phyloP scores from a whole-genome alignment of 768 basidiomycete genomes.

The Neoboletus magnificus region DNA sequence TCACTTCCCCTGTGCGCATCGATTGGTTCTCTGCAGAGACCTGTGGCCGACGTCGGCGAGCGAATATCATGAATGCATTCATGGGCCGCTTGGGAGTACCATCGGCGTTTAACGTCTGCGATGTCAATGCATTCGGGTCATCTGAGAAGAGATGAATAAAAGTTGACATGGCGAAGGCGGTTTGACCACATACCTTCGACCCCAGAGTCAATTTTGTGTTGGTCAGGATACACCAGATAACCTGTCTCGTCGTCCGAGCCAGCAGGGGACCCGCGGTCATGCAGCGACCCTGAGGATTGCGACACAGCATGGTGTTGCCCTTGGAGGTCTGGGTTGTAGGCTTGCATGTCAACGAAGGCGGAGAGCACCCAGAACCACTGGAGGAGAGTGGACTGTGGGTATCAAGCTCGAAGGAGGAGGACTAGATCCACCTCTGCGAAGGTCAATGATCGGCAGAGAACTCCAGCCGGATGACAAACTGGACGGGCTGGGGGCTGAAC shows the following conservation, averaged over 20 bases:
- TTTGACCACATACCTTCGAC: slow-evolving; percentile 40
- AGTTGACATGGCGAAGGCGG: slow-evolving; percentile 8
- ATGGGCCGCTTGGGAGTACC: slow-evolving; percentile 88
- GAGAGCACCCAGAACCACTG: slow-evolving; percentile 3
- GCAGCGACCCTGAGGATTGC: slow-evolving; percentile 28
- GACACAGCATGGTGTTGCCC: slow-evolving; percentile 26
- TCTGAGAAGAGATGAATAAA: slow-evolving; percentile 26
- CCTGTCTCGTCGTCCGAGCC: slow-evolving; percentile 54
- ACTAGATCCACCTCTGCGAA: slow-evolving; percentile 10
- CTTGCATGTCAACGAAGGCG: slow-evolving; percentile 27
- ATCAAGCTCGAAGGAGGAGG: slow-evolving; percentile 8
- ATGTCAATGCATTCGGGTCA: slow-evolving; percentile 54
- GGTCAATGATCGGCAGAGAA: slow-evolving; percentile 28
- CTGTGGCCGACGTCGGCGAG: slow-evolving; percentile 75
- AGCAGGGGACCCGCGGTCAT: slow-evolving; percentile 51
- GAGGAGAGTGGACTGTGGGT: slow-evolving; percentile 1
- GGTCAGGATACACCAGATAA: slow-evolving; percentile 29
- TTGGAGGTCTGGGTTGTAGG: slow-evolving; percentile 19
- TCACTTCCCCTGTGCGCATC: slow-evolving; percentile 88
- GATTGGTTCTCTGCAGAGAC: slow-evolving; percentile 85
- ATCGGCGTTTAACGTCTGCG: slow-evolving; percentile 80
- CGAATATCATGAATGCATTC: slow-evolving; percentile 96
- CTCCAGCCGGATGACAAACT: slow-evolving; percentile 27
- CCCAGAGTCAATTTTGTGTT: slow-evolving; percentile 43
- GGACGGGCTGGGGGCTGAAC: slow-evolving; percentile 18